phyloP scores from a whole-genome alignment of 148 eudicot species.

The Rhododendron molle region DNA sequence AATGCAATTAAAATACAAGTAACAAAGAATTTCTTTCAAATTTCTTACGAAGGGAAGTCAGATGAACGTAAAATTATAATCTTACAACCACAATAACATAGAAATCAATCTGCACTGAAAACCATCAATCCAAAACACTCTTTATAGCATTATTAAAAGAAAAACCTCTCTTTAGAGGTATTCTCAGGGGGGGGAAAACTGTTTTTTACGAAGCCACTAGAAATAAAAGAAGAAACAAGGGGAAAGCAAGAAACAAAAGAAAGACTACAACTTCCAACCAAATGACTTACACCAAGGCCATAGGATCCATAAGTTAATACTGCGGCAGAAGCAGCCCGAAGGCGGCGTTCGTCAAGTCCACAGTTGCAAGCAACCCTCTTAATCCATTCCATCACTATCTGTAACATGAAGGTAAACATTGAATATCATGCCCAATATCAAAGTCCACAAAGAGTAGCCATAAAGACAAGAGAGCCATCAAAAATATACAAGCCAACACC shows the following conservation, averaged over 20 bases:
- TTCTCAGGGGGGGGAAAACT: too few species aligned
- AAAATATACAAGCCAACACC: not conserved
- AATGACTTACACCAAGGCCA: constrained; percentile 58
- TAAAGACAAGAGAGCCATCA: not conserved
- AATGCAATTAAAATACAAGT: not conserved
- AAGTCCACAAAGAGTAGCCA: not conserved
- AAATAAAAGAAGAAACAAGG: not conserved
- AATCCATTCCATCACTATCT: constrained; percentile 50
- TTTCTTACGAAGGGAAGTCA: not conserved
- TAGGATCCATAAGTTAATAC: constrained; percentile 60
- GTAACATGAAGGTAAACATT: constrained; percentile 5
- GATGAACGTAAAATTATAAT: not conserved
- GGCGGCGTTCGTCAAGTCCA: constrained; percentile 18
- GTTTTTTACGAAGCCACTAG: not conserved
- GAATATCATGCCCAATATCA: not conserved
- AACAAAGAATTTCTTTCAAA: not conserved
- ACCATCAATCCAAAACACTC: not conserved
- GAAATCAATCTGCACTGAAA: not conserved
- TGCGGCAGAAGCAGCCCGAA: constrained; percentile 38
- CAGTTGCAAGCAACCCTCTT: constrained; percentile 40
- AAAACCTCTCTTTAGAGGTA: too few species aligned
- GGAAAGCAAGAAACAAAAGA: not conserved
- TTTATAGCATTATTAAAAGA: not conserved
- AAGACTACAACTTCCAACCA: not conserved
- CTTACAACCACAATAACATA: not conserved